Base-by-base conservation (phyloP, 1,284 basidiomycete genomes). In the Fomitopsis pinicola region DNA sequence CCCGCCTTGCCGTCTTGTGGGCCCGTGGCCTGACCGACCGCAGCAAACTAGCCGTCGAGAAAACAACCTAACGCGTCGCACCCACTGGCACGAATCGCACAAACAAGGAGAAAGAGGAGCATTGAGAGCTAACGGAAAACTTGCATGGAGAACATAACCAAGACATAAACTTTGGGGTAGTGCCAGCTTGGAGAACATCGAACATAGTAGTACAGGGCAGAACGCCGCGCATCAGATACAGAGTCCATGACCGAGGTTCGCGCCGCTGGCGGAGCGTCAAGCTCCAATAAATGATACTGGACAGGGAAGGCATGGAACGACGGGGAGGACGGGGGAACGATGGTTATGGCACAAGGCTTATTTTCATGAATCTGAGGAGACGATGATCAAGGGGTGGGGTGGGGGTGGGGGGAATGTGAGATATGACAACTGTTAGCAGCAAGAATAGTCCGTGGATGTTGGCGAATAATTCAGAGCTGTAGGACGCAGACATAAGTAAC, bases 121-220 rank as follows among this genome's bases (percentile, higher is more conserved):
- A 50, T 28, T 50, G 26, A 53, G 50, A 53, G 50, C 26, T 44
- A 57, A 36, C 9, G 28, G 42, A 46, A 33, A 17, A 46, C 38
- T 53, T 40, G 52, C 58, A 59, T 59, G 42, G 33, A n/a, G 30
- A 53, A 57, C 59, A 60, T 60, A 60, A 50, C 55, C 55, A 50
- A 60, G 55, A 54, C 59, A 60, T 60, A 56, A 42, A 53, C 48
- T 48, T 38, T 55, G 45, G 38, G 44, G 48, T 53, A 57, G 38
- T 42, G 52, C 55, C 59, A 42, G 44, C 55, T 38, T 54, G 46
- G 42, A 36, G 48, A 56, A 55, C 53, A 60, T 60, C 55, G 28
- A 42, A 60, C 44, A 42, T 57, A 60, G 42, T 33, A 45, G 53
- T 60, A 60, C 59, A 60, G 40, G 42, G 19, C 50, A 10, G 30